Conservation (phyloP, 2,329 filamentous ascomycete genomes). For the Aureobasidium sp. region DNA sequence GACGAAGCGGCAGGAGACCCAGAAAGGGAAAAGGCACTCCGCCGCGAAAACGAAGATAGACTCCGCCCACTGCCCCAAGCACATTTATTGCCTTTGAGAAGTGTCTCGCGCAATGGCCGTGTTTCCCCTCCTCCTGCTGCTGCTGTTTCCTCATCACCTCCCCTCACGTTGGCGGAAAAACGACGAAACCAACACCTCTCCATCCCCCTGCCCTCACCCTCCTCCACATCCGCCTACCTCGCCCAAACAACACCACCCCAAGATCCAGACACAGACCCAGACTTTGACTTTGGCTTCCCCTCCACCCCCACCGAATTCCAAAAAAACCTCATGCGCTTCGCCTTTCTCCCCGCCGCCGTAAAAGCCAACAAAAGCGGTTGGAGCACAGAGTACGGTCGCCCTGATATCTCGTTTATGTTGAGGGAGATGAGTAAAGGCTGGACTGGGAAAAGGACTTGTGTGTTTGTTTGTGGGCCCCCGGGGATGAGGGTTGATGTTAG, state of each 20-base stretch:
- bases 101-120: constrained; percentile 21
- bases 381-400: constrained; percentile 87
- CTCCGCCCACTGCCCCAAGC: constrained; percentile 71
- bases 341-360: constrained; percentile 57
- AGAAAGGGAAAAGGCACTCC: constrained; percentile 71
- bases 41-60: constrained; percentile 74
- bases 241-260: constrained; percentile 10
- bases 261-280: neutral
- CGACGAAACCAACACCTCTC: constrained; percentile 36
- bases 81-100: constrained; percentile 30
- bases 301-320: constrained; percentile 81
- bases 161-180: constrained; percentile 33
- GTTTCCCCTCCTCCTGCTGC: constrained; percentile 18
- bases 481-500: constrained; percentile 82
- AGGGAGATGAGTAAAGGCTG: constrained; percentile 72
- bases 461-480: constrained; percentile 88
- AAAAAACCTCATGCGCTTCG: constrained; percentile 83
- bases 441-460: constrained; percentile 73
- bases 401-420: constrained; percentile 81
- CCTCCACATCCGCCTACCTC: constrained; percentile 13
- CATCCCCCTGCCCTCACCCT: constrained; percentile 35
- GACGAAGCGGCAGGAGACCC: constrained; percentile 73
- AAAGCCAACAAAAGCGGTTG: constrained; percentile 60
- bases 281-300: constrained; percentile 61
- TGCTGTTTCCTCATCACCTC: constrained; percentile 24